These are phyloP conservation scores for Linaria vulgaris DNA, from an alignment of 257 asterid genomes.

Conservation along the genomic window DNA sequence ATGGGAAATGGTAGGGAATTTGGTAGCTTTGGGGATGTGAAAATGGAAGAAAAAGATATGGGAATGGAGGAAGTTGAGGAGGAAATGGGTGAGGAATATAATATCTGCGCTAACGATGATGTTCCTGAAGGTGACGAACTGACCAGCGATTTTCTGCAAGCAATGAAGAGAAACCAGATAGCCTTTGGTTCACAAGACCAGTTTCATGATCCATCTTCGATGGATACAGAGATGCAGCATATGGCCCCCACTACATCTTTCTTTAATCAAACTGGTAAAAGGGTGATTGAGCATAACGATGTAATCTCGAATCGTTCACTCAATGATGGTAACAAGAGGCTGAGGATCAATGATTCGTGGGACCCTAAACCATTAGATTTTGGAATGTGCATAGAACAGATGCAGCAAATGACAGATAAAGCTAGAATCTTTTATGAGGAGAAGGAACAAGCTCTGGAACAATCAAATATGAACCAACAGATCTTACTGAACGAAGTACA, in stretches of 20 bases:
- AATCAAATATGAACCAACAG: conserved; percentile 47
- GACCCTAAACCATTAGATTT: conserved; percentile 50
- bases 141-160: conserved; percentile 66
- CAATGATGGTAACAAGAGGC: conserved; percentile 54
- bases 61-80: conserved; percentile 35
- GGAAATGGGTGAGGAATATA: conserved; percentile 36
- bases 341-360: conserved; percentile 54
- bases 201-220: conserved; percentile 42
- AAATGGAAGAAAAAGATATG: conserved; percentile 26
- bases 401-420: conserved; percentile 43
- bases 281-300: conserved; percentile 59
- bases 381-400: conserved; percentile 59
- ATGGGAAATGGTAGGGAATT: conserved; percentile 33
- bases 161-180: conserved; percentile 48
- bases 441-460: conserved; percentile 48
- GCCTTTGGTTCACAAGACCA: conserved; percentile 51
- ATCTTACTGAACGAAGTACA: conserved; percentile 58
- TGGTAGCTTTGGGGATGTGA: conserved; percentile 22
- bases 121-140: conserved; percentile 53
- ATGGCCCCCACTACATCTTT: conserved; percentile 38
- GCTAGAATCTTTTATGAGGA: conserved; percentile 47
- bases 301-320: conserved; percentile 35
- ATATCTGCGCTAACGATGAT: conserved; percentile 30
- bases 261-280: conserved; percentile 52
- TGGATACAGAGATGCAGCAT: conserved; percentile 46